Evolutionary conservation across 1,284 basidiomycete genomes (phyloP).

Genomic region (Cryptococcus deneoformans): DNA sequence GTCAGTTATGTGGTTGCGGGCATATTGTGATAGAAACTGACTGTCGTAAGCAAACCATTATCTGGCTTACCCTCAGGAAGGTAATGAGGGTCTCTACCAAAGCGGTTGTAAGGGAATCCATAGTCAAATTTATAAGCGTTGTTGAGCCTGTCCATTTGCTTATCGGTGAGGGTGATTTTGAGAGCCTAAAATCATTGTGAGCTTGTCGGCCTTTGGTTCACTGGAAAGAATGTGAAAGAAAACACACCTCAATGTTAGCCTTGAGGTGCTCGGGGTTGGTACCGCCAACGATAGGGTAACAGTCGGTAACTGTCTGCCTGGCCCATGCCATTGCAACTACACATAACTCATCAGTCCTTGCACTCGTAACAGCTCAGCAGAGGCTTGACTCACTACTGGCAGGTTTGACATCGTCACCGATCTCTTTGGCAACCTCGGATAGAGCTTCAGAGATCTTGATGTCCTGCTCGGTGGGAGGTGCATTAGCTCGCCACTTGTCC

Average conservation of each 20-base stretch:
- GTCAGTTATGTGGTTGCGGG: neutral
- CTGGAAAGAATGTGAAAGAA: neutral
- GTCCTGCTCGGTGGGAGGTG: constrained; percentile 25
- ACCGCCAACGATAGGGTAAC: constrained; percentile 50
- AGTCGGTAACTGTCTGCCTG: constrained; percentile 28
- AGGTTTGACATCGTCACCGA: constrained; percentile 44
- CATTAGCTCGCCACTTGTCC: constrained; percentile 19
- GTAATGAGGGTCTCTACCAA: constrained; percentile 17
- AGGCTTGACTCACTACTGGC: constrained; percentile 29
- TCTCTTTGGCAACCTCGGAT: constrained; percentile 49
- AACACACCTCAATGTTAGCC: constrained; percentile 37
- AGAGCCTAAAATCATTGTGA: constrained; percentile 26
- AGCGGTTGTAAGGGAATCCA: constrained; percentile 16
- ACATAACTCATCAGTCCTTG: too few species aligned
- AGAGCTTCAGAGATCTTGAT: constrained; percentile 28
- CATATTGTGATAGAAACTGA: neutral
- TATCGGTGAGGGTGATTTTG: constrained; percentile 37
- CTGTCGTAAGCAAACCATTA: neutral
- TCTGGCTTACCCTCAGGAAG: constrained; percentile 8
- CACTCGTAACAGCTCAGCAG: neutral
- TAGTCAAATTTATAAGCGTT: constrained; percentile 17
- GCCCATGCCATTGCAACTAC: constrained; percentile 38
- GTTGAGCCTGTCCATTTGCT: constrained; percentile 44
- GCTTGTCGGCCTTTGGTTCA: neutral
- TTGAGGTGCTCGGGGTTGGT: constrained; percentile 41